phyloP scores from a whole-genome alignment of 106 monocot genomes.

The Phalaenopsis aphrodite region DNA sequence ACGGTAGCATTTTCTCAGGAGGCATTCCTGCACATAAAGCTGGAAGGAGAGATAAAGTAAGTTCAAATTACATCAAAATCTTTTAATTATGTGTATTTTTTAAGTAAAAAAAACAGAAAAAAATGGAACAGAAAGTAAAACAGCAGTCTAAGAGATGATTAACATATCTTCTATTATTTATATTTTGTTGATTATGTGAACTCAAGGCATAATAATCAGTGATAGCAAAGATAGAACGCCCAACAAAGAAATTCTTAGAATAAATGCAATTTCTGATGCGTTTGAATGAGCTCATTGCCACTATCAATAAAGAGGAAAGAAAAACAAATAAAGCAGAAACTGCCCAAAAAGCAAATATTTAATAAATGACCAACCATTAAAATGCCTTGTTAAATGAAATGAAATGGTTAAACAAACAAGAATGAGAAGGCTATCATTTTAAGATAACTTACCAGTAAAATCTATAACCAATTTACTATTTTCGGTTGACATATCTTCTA shows the following conservation, averaged over 20 bases:
- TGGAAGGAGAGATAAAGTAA: constrained; percentile 3
- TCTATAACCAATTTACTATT: too few relatives aligned
- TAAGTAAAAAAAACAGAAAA: neutral
- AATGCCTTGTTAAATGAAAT: too few relatives aligned
- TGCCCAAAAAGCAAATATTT: neutral
- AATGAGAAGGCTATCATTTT: too few relatives aligned
- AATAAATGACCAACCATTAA: neutral
- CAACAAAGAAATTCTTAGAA: neutral
- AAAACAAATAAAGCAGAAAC: neutral
- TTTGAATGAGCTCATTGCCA: neutral
- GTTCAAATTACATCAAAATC: neutral
- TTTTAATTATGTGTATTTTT: neutral
- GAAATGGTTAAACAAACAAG: too few relatives aligned
- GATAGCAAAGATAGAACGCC: neutral
- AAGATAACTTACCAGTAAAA: too few relatives aligned
- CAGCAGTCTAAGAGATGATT: neutral
- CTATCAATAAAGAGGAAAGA: neutral
- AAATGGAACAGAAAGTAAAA: neutral
- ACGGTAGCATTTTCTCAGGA: constrained; percentile 76
- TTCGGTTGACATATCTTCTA: too few relatives aligned
- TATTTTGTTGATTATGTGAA: too few relatives aligned
- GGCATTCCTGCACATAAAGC: constrained; percentile 65
- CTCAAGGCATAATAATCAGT: neutral
- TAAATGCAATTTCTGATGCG: neutral
- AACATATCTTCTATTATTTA: too few relatives aligned